Evolutionary conservation across 2,329 filamentous ascomycete genomes (phyloP), one percentile per base, ranked within the genome.

Genomic region (Alternaria tenuissima): DNA sequence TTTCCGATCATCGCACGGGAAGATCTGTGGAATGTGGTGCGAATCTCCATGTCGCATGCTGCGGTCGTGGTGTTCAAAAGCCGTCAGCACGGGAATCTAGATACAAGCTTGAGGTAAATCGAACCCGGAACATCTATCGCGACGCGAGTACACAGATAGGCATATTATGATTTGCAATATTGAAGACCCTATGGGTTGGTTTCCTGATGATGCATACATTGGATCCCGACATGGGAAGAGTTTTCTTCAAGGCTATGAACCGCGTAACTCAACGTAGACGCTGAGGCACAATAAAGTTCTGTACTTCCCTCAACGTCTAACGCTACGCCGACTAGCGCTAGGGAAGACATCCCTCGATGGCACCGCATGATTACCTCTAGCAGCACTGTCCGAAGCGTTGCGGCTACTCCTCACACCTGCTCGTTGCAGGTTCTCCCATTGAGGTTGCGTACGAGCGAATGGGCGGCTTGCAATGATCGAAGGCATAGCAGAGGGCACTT

Each of bases 351-450:
- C 53, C n/a, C 61, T 63, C 5, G 57, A 32, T 11, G 65, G 53
- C 8, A 38, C 52, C 26, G 46, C 39, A 39, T 51, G 49, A 8
- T 14, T 44, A 44, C 56, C 52, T 16, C 56, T 41, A 4, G 42
- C 30, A 8, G 42, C 44, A 7, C 49, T 56, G 2, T 26, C 26
- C 26, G 59, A 58, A 8, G 39, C 54, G 7, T 59, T 59, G 14
- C 59, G 67, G 57, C 73, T 72, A 60, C 70, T 74, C 9, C 71
- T 65, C 1, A 73, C 67, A 24, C 73, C 73, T 20, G 62, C 41
- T n/a, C 54, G 63, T 42, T 69, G 61, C 44, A 72, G 20, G 11
- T 43, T 57, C 7, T 68, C 59, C 63, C 61, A 67, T 36, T 71
- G 63, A 18, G 62, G 46, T 28, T 55, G 64, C 9, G 54, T 56